phyloP scores from a whole-genome alignment of 306 rosid species.

The Prinsepia uniflora region DNA sequence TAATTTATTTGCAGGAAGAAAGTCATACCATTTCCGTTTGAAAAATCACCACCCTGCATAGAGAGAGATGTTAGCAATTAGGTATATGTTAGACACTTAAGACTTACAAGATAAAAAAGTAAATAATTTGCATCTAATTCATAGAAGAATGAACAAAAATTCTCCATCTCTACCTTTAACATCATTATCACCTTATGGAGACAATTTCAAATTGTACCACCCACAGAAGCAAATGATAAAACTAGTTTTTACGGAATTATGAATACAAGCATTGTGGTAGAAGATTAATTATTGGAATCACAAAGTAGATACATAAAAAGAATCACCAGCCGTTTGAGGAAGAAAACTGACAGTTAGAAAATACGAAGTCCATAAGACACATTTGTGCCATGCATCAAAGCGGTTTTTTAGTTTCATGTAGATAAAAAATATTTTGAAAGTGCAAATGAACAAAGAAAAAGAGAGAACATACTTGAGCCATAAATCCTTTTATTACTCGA shows the following conservation, averaged over 20 bases:
- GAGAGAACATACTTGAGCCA: slow-evolving; percentile 84
- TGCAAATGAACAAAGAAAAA: not conserved
- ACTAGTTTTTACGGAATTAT: not conserved
- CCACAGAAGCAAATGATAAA: not conserved
- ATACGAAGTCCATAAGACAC: not conserved
- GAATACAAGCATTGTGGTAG: not conserved
- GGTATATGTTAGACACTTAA: not conserved
- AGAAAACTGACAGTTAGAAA: not conserved
- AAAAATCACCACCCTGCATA: slow-evolving; percentile 93
- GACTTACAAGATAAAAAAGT: not conserved
- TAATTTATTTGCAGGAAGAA: slow-evolving; percentile 20
- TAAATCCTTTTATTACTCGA: slow-evolving; percentile 86
- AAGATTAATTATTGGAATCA: not conserved
- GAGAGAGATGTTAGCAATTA: not conserved
- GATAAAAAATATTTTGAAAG: not conserved
- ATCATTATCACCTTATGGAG: not conserved
- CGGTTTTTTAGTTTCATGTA: not conserved
- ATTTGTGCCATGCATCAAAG: not conserved
- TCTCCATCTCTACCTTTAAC: not conserved
- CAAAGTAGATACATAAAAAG: not conserved
- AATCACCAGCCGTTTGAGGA: not conserved
- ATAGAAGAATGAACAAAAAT: not conserved
- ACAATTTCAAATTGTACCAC: not conserved
- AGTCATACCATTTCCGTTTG: slow-evolving; percentile 81
- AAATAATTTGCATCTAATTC: not conserved